These are phyloP conservation scores for Styphnolobium japonicum DNA, from an alignment of 306 rosid species.

Conservation along the genomic window DNA sequence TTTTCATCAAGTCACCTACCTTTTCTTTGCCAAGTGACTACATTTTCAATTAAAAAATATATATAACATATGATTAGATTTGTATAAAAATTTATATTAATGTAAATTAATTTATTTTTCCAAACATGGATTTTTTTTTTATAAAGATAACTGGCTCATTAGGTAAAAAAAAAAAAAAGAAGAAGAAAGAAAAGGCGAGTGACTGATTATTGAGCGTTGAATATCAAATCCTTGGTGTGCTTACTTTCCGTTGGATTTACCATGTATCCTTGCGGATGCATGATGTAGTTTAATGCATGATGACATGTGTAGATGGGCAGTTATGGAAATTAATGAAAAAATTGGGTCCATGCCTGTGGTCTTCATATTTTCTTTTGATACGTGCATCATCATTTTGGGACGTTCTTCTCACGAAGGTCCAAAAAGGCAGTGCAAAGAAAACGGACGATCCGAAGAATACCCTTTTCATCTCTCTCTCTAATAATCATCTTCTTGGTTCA, in stretches of 20 bases:
- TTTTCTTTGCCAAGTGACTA: too few relatives aligned
- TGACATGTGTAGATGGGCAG: slow-evolving; percentile 33
- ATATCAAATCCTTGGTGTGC: not conserved
- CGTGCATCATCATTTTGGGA: slow-evolving; percentile 52
- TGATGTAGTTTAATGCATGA: not conserved
- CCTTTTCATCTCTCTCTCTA: slow-evolving; percentile 32
- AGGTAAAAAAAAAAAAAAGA: too few relatives aligned
- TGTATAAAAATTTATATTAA: too few relatives aligned
- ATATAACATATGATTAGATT: too few relatives aligned
- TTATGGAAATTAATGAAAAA: slow-evolving; percentile 28
- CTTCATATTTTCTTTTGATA: slow-evolving; percentile 11
- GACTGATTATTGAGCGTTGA: not conserved
- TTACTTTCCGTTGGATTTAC: not conserved
- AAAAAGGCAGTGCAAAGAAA: slow-evolving; percentile 57
- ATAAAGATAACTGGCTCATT: too few relatives aligned
- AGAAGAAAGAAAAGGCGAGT: too few relatives aligned
- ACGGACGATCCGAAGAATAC: slow-evolving; percentile 71
- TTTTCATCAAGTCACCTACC: too few relatives aligned
- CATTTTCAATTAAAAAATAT: too few relatives aligned
- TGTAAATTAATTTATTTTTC: too few relatives aligned
- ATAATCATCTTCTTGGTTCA: slow-evolving; percentile 34
- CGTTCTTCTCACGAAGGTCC: slow-evolving; percentile 61
- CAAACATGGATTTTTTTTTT: too few relatives aligned
- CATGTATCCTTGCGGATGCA: slow-evolving; percentile 5
- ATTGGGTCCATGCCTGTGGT: slow-evolving; percentile 21